Evolutionary conservation across 768 basidiomycete species (phyloP), one percentile per base, ranked within the genome.

Genomic region (Russula lepida): DNA sequence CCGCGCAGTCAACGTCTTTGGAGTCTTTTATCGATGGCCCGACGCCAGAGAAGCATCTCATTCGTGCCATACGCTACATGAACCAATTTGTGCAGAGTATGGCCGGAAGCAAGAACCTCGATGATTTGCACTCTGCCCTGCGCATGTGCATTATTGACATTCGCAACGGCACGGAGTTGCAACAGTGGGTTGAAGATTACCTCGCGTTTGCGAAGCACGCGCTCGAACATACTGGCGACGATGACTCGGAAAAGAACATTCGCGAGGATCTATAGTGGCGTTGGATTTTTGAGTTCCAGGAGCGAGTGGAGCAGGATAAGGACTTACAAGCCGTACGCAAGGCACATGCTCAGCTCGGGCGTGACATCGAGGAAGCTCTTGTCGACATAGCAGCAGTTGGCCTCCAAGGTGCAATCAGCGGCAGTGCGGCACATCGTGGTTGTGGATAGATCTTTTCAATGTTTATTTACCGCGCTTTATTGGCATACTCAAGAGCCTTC

Each of bases 391-490:
- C 77, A 8, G 64, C 74, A 65, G 74, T 74, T 0, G 77, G 79
- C 6, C 47, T 84, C 47, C 78, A 84, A 68, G 78, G 77, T 11
- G 78, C 80, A 4, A 68, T 85, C 63, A 84, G 86, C 56, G 79
- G n/a, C n/a, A n/a, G n/a, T n/a, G n/a, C n/a, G n/a, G 84, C 49
- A 79, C 81, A 6, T 79, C 84, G 1, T 89, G 88, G 88, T 82
- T 89, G 73, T 88, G 85, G 85, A 81, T 85, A 69, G 92, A 94
- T 62, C 62, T 92, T 7, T 85, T 89, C 76, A 88, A 85, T 66
- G 86, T 91, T 17, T 92, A 91, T 68, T 70, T 88, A 0, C 90
- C 89, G 17, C 78, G 79, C 8, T 35, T 81, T 1, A 69, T 86
- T 58, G 66, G 62, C 28, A 72, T 79, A 68, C 64, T 88, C 69